phyloP scores from a whole-genome alignment of 2,329 filamentous ascomycete species.

The Sordariomycetes sp. region DNA sequence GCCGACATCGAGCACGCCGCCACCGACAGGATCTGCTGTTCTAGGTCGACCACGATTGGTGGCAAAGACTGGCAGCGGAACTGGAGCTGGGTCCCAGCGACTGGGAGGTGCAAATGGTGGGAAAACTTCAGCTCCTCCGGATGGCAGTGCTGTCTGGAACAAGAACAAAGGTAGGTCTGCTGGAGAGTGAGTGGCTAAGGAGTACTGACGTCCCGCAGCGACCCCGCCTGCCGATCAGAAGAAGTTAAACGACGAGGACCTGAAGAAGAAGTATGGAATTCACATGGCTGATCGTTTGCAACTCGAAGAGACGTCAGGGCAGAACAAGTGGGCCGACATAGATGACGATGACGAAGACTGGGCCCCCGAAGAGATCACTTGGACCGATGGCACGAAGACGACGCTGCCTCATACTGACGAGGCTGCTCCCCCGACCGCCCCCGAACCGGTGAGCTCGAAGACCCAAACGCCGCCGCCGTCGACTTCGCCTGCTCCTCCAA shows the following conservation, averaged over 20 bases:
- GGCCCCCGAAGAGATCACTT: slow-evolving; percentile 76
- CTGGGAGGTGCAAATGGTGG: slow-evolving; percentile 42
- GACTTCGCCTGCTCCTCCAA: slow-evolving; percentile 12
- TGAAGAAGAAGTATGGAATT: slow-evolving; percentile 80
- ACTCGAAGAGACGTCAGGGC: slow-evolving; percentile 63
- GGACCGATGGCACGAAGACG: slow-evolving; percentile 82
- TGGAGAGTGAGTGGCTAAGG: not conserved
- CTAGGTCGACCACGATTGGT: slow-evolving; percentile 61
- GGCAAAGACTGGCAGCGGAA: slow-evolving; percentile 59
- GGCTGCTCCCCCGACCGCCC: slow-evolving; percentile 15
- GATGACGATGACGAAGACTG: slow-evolving; percentile 85
- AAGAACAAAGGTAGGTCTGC: slow-evolving; percentile 66
- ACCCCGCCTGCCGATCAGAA: slow-evolving; percentile 62
- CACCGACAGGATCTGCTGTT: slow-evolving; percentile 30
- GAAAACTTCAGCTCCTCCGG: slow-evolving; percentile 53
- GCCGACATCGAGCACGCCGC: slow-evolving; percentile 35
- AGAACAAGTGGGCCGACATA: slow-evolving; percentile 83
- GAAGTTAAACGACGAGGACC: slow-evolving; percentile 78
- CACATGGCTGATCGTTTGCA: slow-evolving; percentile 74
- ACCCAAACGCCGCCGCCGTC: slow-evolving; percentile 33
- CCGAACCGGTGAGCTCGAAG: slow-evolving; percentile 29
- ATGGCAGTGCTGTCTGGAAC: slow-evolving; percentile 75
- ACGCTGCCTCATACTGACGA: slow-evolving; percentile 59
- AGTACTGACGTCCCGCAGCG: slow-evolving; percentile 31
- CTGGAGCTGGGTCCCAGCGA: slow-evolving; percentile 41